Conservation (phyloP, 192 early-diverging fungal species). For the Spizellomyces punctatus region DNA sequence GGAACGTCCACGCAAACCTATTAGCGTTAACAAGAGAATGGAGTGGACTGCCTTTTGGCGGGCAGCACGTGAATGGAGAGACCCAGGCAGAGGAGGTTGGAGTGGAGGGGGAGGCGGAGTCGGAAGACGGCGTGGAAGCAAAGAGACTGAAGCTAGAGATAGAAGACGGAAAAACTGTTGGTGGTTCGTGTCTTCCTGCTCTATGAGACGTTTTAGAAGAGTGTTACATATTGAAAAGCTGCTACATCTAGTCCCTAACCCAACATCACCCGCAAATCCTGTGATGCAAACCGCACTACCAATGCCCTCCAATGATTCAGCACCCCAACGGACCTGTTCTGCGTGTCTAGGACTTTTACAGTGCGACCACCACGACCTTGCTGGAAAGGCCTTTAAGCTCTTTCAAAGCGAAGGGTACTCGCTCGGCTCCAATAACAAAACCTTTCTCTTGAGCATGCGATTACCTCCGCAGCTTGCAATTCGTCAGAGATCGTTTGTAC, state of each 20-base stretch:
- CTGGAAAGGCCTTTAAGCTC: neutral
- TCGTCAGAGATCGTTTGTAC: constrained; percentile 28
- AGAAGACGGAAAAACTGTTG: neutral
- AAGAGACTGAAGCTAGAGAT: constrained; percentile 9
- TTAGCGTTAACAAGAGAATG: constrained; percentile 3
- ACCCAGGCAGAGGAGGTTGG: neutral
- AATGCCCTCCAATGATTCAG: neutral
- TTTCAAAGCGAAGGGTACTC: constrained; percentile 14
- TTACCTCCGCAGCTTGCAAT: constrained; percentile 47
- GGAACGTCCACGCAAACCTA: constrained; percentile 8
- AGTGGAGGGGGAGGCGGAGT: neutral
- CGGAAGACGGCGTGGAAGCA: neutral
- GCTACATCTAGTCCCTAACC: neutral
- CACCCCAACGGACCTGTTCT: constrained; percentile 29
- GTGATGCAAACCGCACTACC: neutral
- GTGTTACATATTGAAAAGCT: neutral
- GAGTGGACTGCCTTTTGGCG: neutral
- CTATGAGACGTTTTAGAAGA: neutral
- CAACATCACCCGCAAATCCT: neutral
- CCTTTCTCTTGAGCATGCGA: constrained; percentile 36
- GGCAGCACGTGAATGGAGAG: neutral
- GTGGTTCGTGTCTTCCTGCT: neutral
- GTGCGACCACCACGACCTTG: constrained; percentile 7
- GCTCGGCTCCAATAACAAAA: constrained; percentile 7
- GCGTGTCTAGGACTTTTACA: constrained; percentile 50